phyloP scores from a whole-genome alignment of 371 early-diverging fungal genomes.

The Syncephalastrum sp. region DNA sequence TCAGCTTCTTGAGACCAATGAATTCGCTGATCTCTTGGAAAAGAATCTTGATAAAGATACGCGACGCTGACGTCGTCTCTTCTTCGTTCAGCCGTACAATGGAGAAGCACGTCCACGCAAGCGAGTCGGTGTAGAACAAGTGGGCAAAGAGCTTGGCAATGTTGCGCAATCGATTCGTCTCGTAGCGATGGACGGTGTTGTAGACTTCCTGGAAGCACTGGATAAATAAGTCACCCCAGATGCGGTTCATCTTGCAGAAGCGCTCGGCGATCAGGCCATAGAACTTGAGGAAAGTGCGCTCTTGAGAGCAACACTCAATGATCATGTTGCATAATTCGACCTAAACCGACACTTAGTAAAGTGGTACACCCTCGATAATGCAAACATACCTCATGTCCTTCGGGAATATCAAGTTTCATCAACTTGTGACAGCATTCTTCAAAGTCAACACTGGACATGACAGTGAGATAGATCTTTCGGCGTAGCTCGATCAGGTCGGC shows the following conservation, averaged over 20 bases:
- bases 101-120: constrained; percentile 84
- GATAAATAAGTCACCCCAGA: constrained; percentile 79
- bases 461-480: constrained; percentile 91
- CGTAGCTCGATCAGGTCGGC: constrained; percentile 87
- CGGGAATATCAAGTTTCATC: constrained; percentile 78
- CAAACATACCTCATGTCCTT: constrained; percentile 72
- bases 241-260: constrained; percentile 81
- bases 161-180: constrained; percentile 92
- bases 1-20: constrained; percentile 80
- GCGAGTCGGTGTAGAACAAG: constrained; percentile 81
- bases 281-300: constrained; percentile 91
- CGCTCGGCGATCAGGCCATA: constrained; percentile 95
- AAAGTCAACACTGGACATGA: constrained; percentile 94
- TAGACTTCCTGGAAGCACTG: constrained; percentile 82
- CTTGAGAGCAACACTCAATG: constrained; percentile 96
- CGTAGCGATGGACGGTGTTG: constrained; percentile 90
- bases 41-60: constrained; percentile 95
- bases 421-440: constrained; percentile 97
- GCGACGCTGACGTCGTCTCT: constrained; percentile 92
- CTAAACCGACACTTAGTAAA: constrained; percentile 24
- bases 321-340: constrained; percentile 94
- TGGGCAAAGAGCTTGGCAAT: constrained; percentile 93
- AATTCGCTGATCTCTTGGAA: constrained; percentile 89
- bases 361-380: background rate
- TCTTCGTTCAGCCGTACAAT: constrained; percentile 86